Base-by-base conservation (phyloP, 2,329 filamentous ascomycete genomes). In the Phoma sp. region DNA sequence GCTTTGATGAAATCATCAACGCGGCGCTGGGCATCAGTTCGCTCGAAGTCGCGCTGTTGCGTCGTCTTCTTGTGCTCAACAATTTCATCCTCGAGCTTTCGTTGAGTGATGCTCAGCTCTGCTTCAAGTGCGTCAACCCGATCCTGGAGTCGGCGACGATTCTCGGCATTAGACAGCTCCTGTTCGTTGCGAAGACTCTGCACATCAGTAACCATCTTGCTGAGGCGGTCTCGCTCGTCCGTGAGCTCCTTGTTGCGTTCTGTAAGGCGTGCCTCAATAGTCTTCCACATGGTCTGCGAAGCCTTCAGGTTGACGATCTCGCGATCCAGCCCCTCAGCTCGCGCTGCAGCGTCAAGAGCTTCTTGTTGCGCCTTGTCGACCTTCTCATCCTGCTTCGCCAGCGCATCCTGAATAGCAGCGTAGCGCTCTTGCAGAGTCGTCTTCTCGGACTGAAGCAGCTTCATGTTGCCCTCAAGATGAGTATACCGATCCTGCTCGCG, bases 341-440 rank as follows among this genome's bases (percentile, higher is more conserved):
- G 78, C 29, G 89, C 89, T 72, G 88, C 89, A 5, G 90, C 88
- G 73, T 97, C 95, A 9, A 98, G 87, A 6, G 98, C 83, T 65
- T 99, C 94, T 75, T 98, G 94, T 0, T 92, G 92, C 25, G 94
- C 90, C 75, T 97, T 92, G 68, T 97, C 92, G 2, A 90, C 95
- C 38, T 88, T 88, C 40, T 96, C 82, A 66, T 99, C 96, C 71
- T 96, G 92, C 74, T 92, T 95, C 5, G 92, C 92, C 6, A 92
- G 88, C 48, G 87, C 88, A 70, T 98, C 92, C 1, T 91, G 90
- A 29, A 96, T 78, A 15, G 82, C 78, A 62, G 92, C 86, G 54
- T 85, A 89, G 37, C 94, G 87, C 77, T 92, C 95, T 72, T 96
- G 91, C 12, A 99, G 79, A 69, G 96, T 92, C 32, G 80, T 80